A percentile compares a stretch with the other conserved stretches of the same genome.
phyloP scores from a whole-genome alignment of 2,329 filamentous ascomycete genomes.

The Chaetomiaceae sp. region DNA sequence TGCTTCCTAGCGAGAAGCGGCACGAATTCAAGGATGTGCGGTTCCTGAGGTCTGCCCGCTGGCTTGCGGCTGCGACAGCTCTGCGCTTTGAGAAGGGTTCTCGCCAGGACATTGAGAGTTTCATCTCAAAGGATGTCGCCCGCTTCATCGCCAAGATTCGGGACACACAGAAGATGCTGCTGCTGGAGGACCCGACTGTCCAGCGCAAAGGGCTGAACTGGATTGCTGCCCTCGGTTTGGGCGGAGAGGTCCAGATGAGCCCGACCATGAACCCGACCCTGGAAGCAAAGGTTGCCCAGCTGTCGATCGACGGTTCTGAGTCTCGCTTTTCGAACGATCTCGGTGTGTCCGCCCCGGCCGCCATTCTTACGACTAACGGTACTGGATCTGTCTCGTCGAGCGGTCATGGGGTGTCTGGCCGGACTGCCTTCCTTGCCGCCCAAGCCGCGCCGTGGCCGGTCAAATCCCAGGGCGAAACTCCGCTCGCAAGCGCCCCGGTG shows the following conservation, averaged over 20 bases:
- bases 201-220: slow-evolving; percentile 8
- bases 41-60: slow-evolving; percentile 21
- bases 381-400: no score
- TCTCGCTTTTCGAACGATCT: background rate
- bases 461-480: no score
- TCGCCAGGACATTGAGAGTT: slow-evolving; percentile 4
- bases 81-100: slow-evolving; percentile 9
- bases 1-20: slow-evolving; percentile 20
- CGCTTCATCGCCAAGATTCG: slow-evolving; percentile 12
- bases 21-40: slow-evolving; percentile 21
- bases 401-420: no score
- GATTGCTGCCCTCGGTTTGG: slow-evolving; percentile 17
- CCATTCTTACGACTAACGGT: no score
- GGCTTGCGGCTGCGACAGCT: slow-evolving; percentile 22
- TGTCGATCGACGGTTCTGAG: no score
- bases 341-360: no score
- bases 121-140: slow-evolving; percentile 12
- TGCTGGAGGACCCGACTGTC: slow-evolving; percentile 13
- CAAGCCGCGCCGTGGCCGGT: background rate
- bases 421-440: background rate
- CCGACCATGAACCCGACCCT: background rate
- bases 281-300: background rate
- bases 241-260: background rate
- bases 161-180: slow-evolving; percentile 11
- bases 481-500: no score